phyloP scores from a whole-genome alignment of 345 rosid genomes.

The Eucalyptus marginata region DNA sequence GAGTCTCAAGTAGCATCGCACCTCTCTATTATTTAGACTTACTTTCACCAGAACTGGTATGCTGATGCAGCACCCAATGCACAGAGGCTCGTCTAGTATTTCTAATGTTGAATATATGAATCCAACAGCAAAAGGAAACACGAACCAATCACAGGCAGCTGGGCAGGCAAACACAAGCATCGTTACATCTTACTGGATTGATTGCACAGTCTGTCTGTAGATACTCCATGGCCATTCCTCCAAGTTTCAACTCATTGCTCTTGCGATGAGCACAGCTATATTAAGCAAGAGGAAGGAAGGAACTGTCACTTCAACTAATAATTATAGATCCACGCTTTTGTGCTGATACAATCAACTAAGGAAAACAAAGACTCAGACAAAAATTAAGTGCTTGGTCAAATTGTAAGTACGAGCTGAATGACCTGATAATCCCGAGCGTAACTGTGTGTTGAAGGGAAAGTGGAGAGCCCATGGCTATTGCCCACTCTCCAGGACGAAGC shows the following conservation, averaged over 20 bases:
- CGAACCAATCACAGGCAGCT: neutral
- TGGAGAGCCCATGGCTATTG: neutral
- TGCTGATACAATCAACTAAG: neutral
- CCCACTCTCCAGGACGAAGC: neutral
- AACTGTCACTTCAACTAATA: too few relatives aligned
- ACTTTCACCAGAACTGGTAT: neutral
- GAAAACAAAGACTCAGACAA: neutral
- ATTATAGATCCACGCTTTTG: too few relatives aligned
- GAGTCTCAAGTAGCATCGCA: neutral
- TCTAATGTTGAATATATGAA: neutral
- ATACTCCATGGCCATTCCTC: neutral
- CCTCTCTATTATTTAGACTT: neutral
- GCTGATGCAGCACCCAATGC: neutral
- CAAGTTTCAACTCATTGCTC: neutral
- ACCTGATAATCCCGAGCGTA: neutral
- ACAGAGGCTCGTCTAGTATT: neutral
- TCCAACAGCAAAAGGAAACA: neutral
- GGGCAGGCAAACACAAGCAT: neutral
- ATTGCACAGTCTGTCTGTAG: neutral
- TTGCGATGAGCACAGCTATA: neutral
- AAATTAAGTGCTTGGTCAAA: neutral
- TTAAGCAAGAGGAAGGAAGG: neutral
- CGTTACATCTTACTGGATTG: neutral
- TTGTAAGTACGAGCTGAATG: neutral
- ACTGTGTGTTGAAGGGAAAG: too few relatives aligned